Evolutionary conservation across 306 rosid genomes (phyloP).

Genomic region (Fagus crenata): DNA sequence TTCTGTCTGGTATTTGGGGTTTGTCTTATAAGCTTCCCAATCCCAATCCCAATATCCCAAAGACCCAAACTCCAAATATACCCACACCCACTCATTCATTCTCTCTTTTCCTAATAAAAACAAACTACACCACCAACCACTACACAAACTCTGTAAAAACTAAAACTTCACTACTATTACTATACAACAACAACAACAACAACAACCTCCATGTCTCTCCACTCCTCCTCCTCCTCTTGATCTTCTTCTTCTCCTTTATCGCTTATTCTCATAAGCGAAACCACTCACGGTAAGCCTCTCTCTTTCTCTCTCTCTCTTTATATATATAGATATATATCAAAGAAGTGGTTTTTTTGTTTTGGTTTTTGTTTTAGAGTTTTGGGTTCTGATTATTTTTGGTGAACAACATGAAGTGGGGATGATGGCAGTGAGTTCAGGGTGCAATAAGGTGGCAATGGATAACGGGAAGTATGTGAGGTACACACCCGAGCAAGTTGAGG

Average conservation of each 20-base stretch:
- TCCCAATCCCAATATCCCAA: constrained; percentile 15
- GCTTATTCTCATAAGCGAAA: constrained; percentile 1
- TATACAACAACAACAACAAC: too few species aligned
- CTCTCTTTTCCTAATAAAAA: neutral
- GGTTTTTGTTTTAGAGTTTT: neutral
- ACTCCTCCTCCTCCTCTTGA: neutral
- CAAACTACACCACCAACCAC: neutral
- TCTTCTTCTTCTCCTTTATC: neutral
- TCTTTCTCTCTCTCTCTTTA: too few species aligned
- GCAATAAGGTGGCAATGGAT: constrained; percentile 72
- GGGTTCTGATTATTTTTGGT: neutral
- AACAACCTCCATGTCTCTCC: neutral
- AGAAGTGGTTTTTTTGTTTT: neutral
- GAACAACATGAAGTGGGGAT: constrained; percentile 36
- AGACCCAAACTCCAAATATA: constrained; percentile 34
- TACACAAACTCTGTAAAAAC: neutral
- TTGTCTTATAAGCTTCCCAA: constrained; percentile 36
- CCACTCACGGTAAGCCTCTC: neutral
- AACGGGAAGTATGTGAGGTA: constrained; percentile 97
- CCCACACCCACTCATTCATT: constrained; percentile 29
- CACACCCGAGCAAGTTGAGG: constrained; percentile 98
- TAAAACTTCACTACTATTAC: neutral
- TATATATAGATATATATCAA: neutral
- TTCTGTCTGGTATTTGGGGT: constrained; percentile 53
- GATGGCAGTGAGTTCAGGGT: constrained; percentile 73